Evolutionary conservation across 1,284 basidiomycete species (phyloP).

Genomic region (Vanrija sp.): DNA sequence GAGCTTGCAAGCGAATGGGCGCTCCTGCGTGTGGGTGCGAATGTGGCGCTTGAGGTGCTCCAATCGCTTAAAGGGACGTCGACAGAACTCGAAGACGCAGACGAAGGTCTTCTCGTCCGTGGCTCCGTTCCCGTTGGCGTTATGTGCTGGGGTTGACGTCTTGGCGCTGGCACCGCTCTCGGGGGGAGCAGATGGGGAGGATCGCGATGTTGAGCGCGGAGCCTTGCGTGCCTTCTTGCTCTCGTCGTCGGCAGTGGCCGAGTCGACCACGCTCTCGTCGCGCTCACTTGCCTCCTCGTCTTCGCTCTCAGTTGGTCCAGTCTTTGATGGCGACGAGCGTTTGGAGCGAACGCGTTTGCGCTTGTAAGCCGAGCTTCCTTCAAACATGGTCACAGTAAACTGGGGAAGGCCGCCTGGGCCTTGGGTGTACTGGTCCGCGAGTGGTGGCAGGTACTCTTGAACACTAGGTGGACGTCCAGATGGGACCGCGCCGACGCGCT

Average conservation of each 20-base stretch:
- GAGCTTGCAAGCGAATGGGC: conserved; percentile 67
- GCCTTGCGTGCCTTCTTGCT: conserved; percentile 2
- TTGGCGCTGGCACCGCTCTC: conserved; percentile 2
- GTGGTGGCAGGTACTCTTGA: conserved; percentile 13
- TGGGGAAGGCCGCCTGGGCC: conserved; percentile 17
- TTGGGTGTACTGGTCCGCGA: conserved; percentile 11
- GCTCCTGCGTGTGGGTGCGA: conserved; percentile 82
- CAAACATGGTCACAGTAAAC: conserved; percentile 23
- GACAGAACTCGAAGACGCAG: conserved; percentile 53
- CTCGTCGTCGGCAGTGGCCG: background rate
- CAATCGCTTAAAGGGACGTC: conserved; percentile 77
- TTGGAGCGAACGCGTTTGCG: conserved; percentile 13
- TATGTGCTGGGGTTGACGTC: background rate
- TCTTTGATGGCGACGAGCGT: background rate
- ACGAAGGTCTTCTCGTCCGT: conserved; percentile 21
- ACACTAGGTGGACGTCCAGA: conserved; percentile 5
- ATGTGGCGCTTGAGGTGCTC: conserved; percentile 84
- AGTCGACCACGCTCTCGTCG: background rate
- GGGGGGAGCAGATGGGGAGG: conserved; percentile 5
- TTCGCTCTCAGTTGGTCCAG: too few species aligned
- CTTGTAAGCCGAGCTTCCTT: conserved; percentile 20
- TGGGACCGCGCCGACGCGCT: conserved; percentile 5
- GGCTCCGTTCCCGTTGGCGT: conserved; percentile 8
- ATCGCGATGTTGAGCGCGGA: background rate
- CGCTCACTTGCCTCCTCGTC: too few species aligned